Conservation (phyloP, 345 rosid species). For the Rubroshorea leprosula region DNA sequence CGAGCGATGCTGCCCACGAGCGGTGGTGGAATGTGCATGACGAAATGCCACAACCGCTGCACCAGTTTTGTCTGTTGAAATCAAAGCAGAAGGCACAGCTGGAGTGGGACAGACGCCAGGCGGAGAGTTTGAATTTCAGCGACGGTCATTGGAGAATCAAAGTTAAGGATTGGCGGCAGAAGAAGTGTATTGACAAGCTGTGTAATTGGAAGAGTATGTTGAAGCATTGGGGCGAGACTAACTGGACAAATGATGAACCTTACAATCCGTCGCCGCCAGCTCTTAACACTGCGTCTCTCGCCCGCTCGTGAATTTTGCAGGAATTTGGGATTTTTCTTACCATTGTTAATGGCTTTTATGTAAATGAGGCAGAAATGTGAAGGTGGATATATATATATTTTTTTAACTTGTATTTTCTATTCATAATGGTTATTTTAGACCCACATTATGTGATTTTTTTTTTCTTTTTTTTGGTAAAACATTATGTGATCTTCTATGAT, state of each 20-base stretch:
- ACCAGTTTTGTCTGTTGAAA: conserved; percentile 65
- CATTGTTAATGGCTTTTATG: not conserved
- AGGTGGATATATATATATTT: not conserved
- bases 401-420: not conserved
- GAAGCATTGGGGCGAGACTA: conserved; percentile 82
- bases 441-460: no score
- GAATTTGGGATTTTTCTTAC: not conserved
- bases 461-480: no score
- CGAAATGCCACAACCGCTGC: conserved; percentile 77
- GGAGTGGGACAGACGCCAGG: conserved; percentile 76
- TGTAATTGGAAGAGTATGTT: conserved; percentile 91
- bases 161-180: conserved; percentile 52
- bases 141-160: conserved; percentile 70
- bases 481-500: no score
- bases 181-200: conserved; percentile 69
- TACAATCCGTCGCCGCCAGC: conserved; percentile 73
- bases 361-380: conserved; percentile 4
- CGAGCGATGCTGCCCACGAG: conserved; percentile 76
- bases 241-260: conserved; percentile 66
- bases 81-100: conserved; percentile 93
- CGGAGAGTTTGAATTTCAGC: conserved; percentile 60
- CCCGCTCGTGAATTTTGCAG: conserved; percentile 19
- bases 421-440: conserved; percentile 11
- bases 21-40: conserved; percentile 96
- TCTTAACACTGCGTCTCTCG: conserved; percentile 34